Percentiles rank a stretch among this genome's conserved stretches.
Evolutionary conservation across 208 protist genomes (phyloP).

Genomic region (Leishmania amazonensis): DNA sequence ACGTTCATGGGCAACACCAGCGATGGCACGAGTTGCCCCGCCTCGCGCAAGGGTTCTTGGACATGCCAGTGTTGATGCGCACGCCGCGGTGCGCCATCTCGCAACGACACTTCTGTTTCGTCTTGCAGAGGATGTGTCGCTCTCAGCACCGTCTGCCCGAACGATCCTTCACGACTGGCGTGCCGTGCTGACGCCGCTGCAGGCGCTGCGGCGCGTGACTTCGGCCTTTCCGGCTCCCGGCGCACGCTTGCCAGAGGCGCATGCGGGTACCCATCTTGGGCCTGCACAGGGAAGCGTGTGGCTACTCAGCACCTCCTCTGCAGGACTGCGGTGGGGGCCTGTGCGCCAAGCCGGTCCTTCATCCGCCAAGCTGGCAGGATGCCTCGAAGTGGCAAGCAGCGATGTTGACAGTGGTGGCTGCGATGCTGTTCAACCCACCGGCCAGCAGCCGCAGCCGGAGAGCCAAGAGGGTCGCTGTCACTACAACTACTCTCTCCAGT

Average conservation of each 20-base stretch:
- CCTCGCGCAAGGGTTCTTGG: neutral
- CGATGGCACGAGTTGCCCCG: neutral
- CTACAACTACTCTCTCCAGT: neutral
- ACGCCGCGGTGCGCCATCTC: slow-evolving; percentile 5
- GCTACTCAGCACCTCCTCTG: slow-evolving; percentile 5
- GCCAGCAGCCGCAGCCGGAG: neutral
- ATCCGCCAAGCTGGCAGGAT: neutral
- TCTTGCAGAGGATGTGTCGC: neutral
- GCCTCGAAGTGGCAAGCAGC: neutral
- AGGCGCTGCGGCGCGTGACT: slow-evolving; percentile 4
- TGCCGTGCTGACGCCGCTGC: slow-evolving; percentile 9
- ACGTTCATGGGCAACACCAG: neutral
- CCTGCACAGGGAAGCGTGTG: neutral
- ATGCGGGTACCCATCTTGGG: neutral
- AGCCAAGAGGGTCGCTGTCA: neutral
- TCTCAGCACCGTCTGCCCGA: neutral
- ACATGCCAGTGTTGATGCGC: neutral
- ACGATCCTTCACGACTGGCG: slow-evolving; percentile 1
- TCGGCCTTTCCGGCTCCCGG: neutral
- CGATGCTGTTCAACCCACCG: too few relatives aligned
- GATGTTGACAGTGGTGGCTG: neutral
- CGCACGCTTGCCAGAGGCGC: neutral
- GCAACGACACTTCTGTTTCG: slow-evolving; percentile 4
- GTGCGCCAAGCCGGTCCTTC: neutral
- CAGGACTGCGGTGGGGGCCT: slow-evolving; percentile 2